Conservation (phyloP, 768 basidiomycete species). For the Agrocybe praecox region DNA sequence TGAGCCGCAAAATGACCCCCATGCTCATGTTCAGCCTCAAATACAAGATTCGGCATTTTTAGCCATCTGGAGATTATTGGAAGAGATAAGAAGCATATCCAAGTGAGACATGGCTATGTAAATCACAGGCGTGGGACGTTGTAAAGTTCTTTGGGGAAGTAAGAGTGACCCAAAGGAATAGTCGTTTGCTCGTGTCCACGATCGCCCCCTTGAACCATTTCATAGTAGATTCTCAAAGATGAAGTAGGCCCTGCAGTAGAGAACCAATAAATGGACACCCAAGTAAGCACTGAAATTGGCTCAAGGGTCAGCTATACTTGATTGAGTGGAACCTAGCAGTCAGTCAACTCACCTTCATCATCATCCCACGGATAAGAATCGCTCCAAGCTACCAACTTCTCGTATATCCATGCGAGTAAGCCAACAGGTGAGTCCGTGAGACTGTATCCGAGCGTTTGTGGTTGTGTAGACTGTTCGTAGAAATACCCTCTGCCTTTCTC, state of each 20-base stretch:
- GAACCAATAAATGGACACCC: slow-evolving; percentile 60
- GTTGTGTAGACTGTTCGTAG: slow-evolving; percentile 43
- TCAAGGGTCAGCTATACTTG: background rate
- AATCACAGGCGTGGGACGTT: slow-evolving; percentile 30
- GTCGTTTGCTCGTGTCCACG: slow-evolving; percentile 5
- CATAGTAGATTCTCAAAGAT: slow-evolving; percentile 61
- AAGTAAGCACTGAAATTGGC: slow-evolving; percentile 49
- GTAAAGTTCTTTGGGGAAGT: slow-evolving; percentile 51
- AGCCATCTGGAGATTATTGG: slow-evolving; percentile 39
- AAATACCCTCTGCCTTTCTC: slow-evolving; percentile 39
- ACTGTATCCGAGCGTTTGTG: slow-evolving; percentile 55
- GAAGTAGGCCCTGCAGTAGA: slow-evolving; percentile 60
- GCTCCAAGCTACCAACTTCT: slow-evolving; percentile 49
- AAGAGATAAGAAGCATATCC: no score
- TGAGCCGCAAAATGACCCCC: slow-evolving; percentile 63
- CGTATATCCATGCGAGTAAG: slow-evolving; percentile 55
- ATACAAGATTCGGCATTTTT: slow-evolving; percentile 39
- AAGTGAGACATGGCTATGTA: no score
- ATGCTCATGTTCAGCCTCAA: slow-evolving; percentile 42
- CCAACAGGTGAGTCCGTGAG: slow-evolving; percentile 62
- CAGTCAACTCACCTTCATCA: slow-evolving; percentile 43
- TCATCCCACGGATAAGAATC: slow-evolving; percentile 62
- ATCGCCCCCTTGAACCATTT: slow-evolving; percentile 29
- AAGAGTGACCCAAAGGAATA: slow-evolving; percentile 51
- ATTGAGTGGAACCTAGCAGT: background rate